phyloP scores from a whole-genome alignment of 805 yeast genomes.

The Clavispora carvajalis region DNA sequence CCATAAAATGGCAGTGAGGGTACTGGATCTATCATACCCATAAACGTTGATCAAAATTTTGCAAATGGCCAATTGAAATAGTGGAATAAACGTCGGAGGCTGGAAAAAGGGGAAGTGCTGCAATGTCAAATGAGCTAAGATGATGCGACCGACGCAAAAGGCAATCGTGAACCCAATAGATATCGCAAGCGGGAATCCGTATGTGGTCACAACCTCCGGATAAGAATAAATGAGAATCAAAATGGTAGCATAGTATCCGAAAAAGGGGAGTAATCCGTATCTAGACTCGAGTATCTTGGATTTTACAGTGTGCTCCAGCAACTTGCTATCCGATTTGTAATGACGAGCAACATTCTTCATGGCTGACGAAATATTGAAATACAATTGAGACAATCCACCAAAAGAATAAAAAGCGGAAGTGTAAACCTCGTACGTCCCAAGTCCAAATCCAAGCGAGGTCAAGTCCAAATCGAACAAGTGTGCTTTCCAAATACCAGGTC shows the following conservation, averaged over 20 bases:
- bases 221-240: constrained; percentile 43
- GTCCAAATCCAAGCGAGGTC: constrained; percentile 22
- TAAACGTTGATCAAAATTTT: constrained; percentile 30
- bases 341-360: constrained; percentile 51
- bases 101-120: constrained; percentile 73
- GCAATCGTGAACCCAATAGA: constrained; percentile 77
- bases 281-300: constrained; percentile 37
- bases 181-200: constrained; percentile 53
- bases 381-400: constrained; percentile 50
- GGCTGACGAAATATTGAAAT: constrained; percentile 65
- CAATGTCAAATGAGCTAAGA: constrained; percentile 76
- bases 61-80: constrained; percentile 39
- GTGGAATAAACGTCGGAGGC: constrained; percentile 65
- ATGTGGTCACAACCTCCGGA: constrained; percentile 44
- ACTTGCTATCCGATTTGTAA: constrained; percentile 28
- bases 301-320: constrained; percentile 15
- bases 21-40: constrained; percentile 33
- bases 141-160: constrained; percentile 85
- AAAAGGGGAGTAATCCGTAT: constrained; percentile 65
- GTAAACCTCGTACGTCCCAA: constrained; percentile 28
- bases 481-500: constrained; percentile 63
- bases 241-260: constrained; percentile 46
- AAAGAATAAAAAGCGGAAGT: constrained; percentile 41
- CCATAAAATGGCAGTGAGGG: constrained; percentile 54
- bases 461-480: constrained; percentile 38